Evolutionary conservation across 345 rosid genomes (phyloP).

Genomic region (Linum trigynum): DNA sequence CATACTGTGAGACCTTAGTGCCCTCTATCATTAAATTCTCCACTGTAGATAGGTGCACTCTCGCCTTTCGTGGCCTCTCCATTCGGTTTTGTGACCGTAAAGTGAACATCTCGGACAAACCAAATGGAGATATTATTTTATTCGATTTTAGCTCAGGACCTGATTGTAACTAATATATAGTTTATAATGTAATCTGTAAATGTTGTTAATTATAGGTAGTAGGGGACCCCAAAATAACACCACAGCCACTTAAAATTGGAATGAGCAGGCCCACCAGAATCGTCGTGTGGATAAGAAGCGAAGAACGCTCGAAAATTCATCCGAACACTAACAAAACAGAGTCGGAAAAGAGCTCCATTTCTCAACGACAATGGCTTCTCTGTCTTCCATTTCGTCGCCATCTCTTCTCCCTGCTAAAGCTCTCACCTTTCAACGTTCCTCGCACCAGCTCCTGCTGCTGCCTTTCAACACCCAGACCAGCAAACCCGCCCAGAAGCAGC

Average conservation of each 20-base stretch:
- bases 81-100: too few species aligned
- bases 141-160: too few species aligned
- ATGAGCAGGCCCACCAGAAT: background rate
- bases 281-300: background rate
- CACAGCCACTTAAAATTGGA: too few species aligned
- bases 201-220: too few species aligned
- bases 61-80: too few species aligned
- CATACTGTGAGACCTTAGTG: too few species aligned
- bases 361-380: constrained; percentile 17
- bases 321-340: background rate
- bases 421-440: constrained; percentile 14
- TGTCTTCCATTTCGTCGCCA: constrained; percentile 19
- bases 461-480: constrained; percentile 8
- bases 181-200: too few species aligned
- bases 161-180: background rate
- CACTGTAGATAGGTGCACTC: too few species aligned
- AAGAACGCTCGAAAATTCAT: background rate
- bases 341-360: background rate
- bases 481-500: constrained; percentile 18
- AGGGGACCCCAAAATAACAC: background rate
- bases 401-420: constrained; percentile 18
- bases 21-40: too few species aligned
- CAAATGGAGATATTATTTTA: too few species aligned
- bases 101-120: too few species aligned
- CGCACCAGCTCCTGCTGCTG: constrained; percentile 6